A percentile compares a stretch with the other conserved stretches of the same genome.
Evolutionary conservation across 225 moss, liverwort and hornwort species (phyloP).

Genomic region (Anthoceros angustus): DNA sequence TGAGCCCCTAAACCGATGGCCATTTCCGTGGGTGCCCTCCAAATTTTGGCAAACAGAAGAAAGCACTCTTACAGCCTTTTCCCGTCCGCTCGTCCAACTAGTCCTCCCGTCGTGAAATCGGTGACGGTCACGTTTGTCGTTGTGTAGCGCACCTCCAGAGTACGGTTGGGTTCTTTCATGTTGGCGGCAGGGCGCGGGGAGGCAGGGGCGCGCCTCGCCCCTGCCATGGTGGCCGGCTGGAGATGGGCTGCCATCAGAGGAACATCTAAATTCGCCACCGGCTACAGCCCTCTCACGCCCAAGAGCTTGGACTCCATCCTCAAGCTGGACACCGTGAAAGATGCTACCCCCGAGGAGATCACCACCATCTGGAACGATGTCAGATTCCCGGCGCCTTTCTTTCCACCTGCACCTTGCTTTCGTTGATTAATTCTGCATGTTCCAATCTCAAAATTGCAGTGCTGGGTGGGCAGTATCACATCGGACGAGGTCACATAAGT

Average conservation of each 20-base stretch:
- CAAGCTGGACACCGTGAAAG: conserved; percentile 68
- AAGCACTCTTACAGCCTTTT: too few relatives aligned
- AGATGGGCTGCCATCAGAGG: not conserved
- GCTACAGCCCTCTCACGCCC: conserved; percentile 74
- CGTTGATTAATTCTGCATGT: not conserved
- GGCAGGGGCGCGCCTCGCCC: not conserved
- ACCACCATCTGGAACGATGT: conserved; percentile 83
- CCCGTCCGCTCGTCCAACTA: too few relatives aligned
- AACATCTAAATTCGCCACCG: conserved; percentile 58
- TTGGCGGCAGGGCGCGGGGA: not conserved
- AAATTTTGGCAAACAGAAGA: too few relatives aligned
- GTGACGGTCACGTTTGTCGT: too few relatives aligned
- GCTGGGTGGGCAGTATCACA: conserved; percentile 60
- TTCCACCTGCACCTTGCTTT: not conserved
- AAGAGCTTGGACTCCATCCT: conserved; percentile 82
- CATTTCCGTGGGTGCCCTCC: too few relatives aligned
- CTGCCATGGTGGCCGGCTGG: conserved; percentile 1
- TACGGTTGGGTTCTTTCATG: not conserved
- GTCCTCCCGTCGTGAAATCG: too few relatives aligned
- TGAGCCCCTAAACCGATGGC: too few relatives aligned
- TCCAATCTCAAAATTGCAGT: conserved; percentile 13
- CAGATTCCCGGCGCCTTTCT: conserved; percentile 6
- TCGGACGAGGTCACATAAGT: conserved; percentile 90
- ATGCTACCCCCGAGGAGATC: conserved; percentile 56
- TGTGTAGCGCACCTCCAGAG: not conserved